These are phyloP conservation scores for Solanum phureja DNA, from an alignment of 257 asterid genomes.

Conservation along the genomic window DNA sequence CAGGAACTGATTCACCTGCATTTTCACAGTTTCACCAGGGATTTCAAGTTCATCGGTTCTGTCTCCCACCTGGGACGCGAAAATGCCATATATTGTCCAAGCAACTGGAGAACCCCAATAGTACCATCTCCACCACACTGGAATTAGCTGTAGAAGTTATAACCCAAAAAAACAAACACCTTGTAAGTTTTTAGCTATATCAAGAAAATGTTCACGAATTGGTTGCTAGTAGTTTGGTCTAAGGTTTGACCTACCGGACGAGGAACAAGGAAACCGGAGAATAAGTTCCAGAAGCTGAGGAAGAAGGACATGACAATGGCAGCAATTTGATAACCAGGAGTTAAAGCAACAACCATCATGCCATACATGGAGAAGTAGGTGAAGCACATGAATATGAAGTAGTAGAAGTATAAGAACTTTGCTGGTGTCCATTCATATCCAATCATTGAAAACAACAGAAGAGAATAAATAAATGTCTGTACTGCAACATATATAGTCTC, in stretches of 20 bases:
- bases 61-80: conserved; percentile 58
- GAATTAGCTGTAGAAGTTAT: conserved; percentile 44
- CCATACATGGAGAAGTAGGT: conserved; percentile 86
- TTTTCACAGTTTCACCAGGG: conserved; percentile 1
- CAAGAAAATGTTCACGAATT: background rate
- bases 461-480: conserved; percentile 49
- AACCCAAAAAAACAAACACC: background rate
- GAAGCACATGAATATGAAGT: conserved; percentile 84
- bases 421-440: conserved; percentile 58
- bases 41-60: conserved; percentile 14
- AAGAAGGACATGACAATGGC: conserved; percentile 81
- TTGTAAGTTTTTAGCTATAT: background rate
- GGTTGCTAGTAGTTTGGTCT: background rate
- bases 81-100: conserved; percentile 66
- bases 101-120: conserved; percentile 88
- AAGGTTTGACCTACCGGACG: conserved; percentile 43
- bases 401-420: conserved; percentile 69
- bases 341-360: conserved; percentile 81
- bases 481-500: conserved; percentile 69
- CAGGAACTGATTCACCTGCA: conserved; percentile 29
- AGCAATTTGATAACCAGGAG: conserved; percentile 73
- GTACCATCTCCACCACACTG: conserved; percentile 93
- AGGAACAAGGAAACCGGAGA: conserved; percentile 79
- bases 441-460: conserved; percentile 72
- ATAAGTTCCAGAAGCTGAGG: conserved; percentile 85